phyloP scores from a whole-genome alignment of 192 early-diverging fungal species.

The Coemansia sp. region DNA sequence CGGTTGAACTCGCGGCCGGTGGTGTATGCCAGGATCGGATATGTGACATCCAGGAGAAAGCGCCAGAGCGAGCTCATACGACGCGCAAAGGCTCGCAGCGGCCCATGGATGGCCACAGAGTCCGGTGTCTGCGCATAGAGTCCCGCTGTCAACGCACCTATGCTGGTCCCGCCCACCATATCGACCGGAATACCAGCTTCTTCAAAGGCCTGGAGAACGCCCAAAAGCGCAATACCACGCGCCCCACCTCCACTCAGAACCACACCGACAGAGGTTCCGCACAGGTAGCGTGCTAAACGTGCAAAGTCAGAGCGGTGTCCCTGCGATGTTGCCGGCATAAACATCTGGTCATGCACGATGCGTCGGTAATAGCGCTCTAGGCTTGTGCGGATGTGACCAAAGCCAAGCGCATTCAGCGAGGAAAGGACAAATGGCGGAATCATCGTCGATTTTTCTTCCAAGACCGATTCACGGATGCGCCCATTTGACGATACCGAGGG shows the following conservation, averaged over 20 bases:
- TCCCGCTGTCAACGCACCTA: slow-evolving; percentile 93
- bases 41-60: slow-evolving; percentile 89
- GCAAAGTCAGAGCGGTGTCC: slow-evolving; percentile 60
- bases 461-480: not conserved
- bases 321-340: slow-evolving; percentile 39
- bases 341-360: slow-evolving; percentile 28
- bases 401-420: slow-evolving; percentile 15
- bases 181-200: slow-evolving; percentile 98
- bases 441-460: not conserved
- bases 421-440: not conserved
- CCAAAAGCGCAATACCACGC: slow-evolving; percentile 88
- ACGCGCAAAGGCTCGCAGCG: slow-evolving; percentile 78
- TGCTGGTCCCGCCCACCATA: slow-evolving; percentile 96
- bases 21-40: slow-evolving; percentile 87
- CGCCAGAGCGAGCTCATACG: slow-evolving; percentile 83
- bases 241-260: slow-evolving; percentile 97
- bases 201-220: slow-evolving; percentile 89
- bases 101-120: slow-evolving; percentile 80
- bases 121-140: slow-evolving; percentile 89
- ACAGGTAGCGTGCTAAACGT: slow-evolving; percentile 86
- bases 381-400: slow-evolving; percentile 62
- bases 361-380: slow-evolving; percentile 65
- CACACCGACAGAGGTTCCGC: slow-evolving; percentile 86
- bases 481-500: not conserved
- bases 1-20: slow-evolving; percentile 97